Conservation (phyloP, 1,284 basidiomycete species). For the Apiotrichum mycotoxinovorans region DNA sequence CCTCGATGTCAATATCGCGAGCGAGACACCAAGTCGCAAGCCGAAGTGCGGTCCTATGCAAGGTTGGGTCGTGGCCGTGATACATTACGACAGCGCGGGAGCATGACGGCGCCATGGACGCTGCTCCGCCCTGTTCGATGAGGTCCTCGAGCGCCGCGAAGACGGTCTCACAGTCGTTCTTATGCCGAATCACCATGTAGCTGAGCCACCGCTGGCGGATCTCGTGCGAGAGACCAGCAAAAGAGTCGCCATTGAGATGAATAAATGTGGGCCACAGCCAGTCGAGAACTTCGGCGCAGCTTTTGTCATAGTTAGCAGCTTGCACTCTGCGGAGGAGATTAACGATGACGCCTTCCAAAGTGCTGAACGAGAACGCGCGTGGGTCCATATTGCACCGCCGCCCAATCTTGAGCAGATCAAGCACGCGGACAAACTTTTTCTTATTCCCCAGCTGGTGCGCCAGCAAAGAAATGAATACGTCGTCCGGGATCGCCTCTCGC, state of each 20-base stretch:
- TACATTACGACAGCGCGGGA: slow-evolving; percentile 6
- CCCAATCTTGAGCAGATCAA: slow-evolving; percentile 27
- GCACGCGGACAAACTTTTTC: slow-evolving; percentile 7
- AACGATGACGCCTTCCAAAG: slow-evolving; percentile 8
- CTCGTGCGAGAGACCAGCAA: background rate
- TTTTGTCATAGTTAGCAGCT: background rate
- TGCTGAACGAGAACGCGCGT: slow-evolving; percentile 4
- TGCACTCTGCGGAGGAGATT: background rate
- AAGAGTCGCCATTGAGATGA: background rate
- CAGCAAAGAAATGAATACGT: slow-evolving; percentile 30
- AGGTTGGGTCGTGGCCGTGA: background rate
- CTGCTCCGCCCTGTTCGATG: slow-evolving; percentile 19
- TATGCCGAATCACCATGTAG: slow-evolving; percentile 5
- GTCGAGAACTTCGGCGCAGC: slow-evolving; percentile 2
- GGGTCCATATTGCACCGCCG: slow-evolving; percentile 29
- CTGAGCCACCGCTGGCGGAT: slow-evolving; percentile 12
- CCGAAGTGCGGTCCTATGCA: slow-evolving; percentile 7
- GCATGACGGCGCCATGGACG: slow-evolving; percentile 10
- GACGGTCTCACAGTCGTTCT: slow-evolving; percentile 1
- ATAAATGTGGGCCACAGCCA: slow-evolving; percentile 19
- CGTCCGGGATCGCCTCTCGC: slow-evolving; percentile 35
- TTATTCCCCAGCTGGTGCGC: slow-evolving; percentile 25
- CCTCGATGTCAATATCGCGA: slow-evolving; percentile 8
- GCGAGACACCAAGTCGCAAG: slow-evolving; percentile 20
- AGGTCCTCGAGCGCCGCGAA: slow-evolving; percentile 16